Conservation (phyloP, 495 filamentous ascomycete species). For the Cercophora scortea region DNA sequence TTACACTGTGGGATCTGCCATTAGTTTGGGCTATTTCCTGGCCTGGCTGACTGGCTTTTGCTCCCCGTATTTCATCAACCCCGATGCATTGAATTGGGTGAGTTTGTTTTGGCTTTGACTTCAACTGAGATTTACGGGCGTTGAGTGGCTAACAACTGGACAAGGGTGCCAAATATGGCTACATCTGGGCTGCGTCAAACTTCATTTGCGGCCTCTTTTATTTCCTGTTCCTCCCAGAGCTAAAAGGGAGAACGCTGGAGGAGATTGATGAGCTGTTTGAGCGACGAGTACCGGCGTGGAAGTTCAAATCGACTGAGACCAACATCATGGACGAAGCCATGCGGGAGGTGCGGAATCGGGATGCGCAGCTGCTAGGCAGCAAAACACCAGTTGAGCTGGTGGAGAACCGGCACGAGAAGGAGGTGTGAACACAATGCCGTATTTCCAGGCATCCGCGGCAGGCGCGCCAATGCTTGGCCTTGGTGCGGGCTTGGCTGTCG, state of each 20-base stretch:
- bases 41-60: slow-evolving; percentile 11
- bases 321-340: slow-evolving; percentile 26
- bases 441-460: no score
- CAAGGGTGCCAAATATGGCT: slow-evolving; percentile 40
- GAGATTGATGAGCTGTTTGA: slow-evolving; percentile 44
- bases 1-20: slow-evolving; percentile 12
- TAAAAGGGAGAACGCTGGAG: slow-evolving; percentile 51
- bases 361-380: neutral
- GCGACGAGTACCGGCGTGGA: slow-evolving; percentile 26
- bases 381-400: slow-evolving; percentile 1
- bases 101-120: slow-evolving; percentile 5
- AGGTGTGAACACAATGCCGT: neutral
- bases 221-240: slow-evolving; percentile 38
- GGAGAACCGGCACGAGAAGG: neutral
- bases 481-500: no score
- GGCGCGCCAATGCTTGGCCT: no score
- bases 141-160: slow-evolving; percentile 19
- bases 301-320: slow-evolving; percentile 30
- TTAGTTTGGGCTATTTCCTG: slow-evolving; percentile 12
- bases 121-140: slow-evolving; percentile 11
- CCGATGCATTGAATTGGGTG: slow-evolving; percentile 36
- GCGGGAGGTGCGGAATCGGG: slow-evolving; percentile 19
- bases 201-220: slow-evolving; percentile 38
- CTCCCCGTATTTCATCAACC: slow-evolving; percentile 21
- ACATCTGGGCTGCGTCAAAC: slow-evolving; percentile 34